A percentile compares a stretch with the other conserved stretches of the same genome.
Evolutionary conservation across 495 filamentous ascomycete species (phyloP).

Genomic region (Extremus antarcticus): DNA sequence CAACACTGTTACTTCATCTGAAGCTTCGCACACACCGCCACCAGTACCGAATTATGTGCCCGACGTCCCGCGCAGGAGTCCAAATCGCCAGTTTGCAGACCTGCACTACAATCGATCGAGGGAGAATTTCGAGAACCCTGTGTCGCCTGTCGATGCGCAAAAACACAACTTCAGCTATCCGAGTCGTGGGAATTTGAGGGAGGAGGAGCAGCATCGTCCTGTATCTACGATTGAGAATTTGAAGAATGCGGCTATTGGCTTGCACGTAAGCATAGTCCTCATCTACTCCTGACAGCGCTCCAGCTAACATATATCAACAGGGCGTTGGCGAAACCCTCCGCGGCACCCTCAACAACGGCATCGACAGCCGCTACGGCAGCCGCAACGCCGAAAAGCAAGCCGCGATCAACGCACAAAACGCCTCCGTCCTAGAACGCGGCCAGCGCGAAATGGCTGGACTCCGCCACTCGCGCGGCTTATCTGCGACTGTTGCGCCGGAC

Average conservation of each 20-base stretch:
- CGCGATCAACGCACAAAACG: slow-evolving; percentile 6
- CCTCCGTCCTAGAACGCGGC: not conserved
- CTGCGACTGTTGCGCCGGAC: not conserved
- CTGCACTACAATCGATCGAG: not conserved
- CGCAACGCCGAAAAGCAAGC: slow-evolving; percentile 6
- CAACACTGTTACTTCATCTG: not conserved
- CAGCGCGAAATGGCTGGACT: slow-evolving; percentile 13
- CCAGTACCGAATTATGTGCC: not conserved
- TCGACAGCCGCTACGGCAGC: slow-evolving; percentile 1
- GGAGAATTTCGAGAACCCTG: not conserved
- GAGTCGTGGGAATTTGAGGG: not conserved
- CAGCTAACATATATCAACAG: not conserved
- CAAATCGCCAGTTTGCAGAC: not conserved
- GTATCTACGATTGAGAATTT: slow-evolving; percentile 3
- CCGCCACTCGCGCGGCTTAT: slow-evolving; percentile 1
- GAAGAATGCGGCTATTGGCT: slow-evolving; percentile 6
- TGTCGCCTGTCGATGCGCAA: slow-evolving; percentile 4
- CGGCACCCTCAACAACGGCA: slow-evolving; percentile 9
- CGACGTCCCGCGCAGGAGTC: not conserved
- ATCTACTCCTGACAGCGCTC: not conserved
- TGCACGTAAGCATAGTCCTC: slow-evolving; percentile 2
- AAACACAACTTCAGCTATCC: slow-evolving; percentile 12
- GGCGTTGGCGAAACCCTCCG: slow-evolving; percentile 15
- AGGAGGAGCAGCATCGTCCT: not conserved
- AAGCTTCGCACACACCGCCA: not conserved